A percentile compares a stretch with the other conserved stretches of the same genome.
These are phyloP conservation scores for Fusarium sp. DNA, from an alignment of 2,329 filamentous ascomycete genomes.

Conservation along the genomic window DNA sequence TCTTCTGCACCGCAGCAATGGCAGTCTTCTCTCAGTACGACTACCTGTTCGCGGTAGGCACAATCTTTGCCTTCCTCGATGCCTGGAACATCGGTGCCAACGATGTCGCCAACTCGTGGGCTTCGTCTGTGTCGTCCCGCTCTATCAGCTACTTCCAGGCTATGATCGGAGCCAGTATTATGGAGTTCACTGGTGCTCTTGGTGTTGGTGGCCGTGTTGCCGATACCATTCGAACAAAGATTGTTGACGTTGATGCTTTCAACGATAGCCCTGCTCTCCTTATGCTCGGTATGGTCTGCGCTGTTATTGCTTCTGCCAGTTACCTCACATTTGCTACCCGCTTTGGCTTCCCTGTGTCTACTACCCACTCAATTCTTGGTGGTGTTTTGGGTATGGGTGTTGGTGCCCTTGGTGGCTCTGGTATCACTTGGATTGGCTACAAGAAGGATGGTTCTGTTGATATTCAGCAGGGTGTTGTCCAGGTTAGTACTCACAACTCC, in stretches of 20 bases:
- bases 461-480: slow-evolving; percentile 66
- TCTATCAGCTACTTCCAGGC: slow-evolving; percentile 73
- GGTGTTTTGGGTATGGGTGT: slow-evolving; percentile 72
- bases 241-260: slow-evolving; percentile 66
- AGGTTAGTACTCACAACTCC: slow-evolving; percentile 45
- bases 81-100: slow-evolving; percentile 74
- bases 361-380: slow-evolving; percentile 72
- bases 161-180: slow-evolving; percentile 68
- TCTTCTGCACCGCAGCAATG: slow-evolving; percentile 33
- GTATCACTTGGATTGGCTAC: slow-evolving; percentile 67
- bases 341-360: slow-evolving; percentile 70
- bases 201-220: slow-evolving; percentile 72
- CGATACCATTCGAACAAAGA: slow-evolving; percentile 72
- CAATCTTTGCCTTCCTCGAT: slow-evolving; percentile 75
- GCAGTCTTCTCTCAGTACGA: slow-evolving; percentile 64
- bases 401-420: slow-evolving; percentile 63
- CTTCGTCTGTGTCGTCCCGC: slow-evolving; percentile 78
- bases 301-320: slow-evolving; percentile 64
- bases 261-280: slow-evolving; percentile 62
- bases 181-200: slow-evolving; percentile 73
- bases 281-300: slow-evolving; percentile 71
- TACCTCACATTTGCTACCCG: slow-evolving; percentile 70
- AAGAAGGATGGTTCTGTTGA: slow-evolving; percentile 53
- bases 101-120: slow-evolving; percentile 83
- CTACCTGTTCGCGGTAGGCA: slow-evolving; percentile 74